Percentiles rank a stretch among this genome's conserved stretches.
phyloP scores from a whole-genome alignment of 345 rosid genomes.

The Populus nigra region DNA sequence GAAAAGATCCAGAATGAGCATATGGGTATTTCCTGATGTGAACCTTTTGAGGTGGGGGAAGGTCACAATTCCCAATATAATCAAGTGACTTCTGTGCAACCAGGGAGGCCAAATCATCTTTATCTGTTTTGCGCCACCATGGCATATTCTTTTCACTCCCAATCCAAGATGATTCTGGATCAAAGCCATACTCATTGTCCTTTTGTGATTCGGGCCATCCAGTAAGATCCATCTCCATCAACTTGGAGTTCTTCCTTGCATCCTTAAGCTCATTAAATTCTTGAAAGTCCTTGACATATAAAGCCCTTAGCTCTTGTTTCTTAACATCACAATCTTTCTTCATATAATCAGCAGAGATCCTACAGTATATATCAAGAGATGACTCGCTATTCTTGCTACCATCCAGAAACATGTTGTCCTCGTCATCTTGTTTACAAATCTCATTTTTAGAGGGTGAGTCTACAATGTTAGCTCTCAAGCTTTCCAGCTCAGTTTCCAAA shows the following conservation, averaged over 20 bases:
- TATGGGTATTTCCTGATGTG: conserved; percentile 40
- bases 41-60: conserved; percentile 74
- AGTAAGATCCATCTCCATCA: conserved; percentile 34
- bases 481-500: conserved; percentile 50
- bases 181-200: conserved; percentile 34
- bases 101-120: conserved; percentile 76
- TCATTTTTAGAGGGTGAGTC: conserved; percentile 26
- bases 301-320: conserved; percentile 15
- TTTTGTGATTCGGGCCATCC: conserved; percentile 33
- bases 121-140: conserved; percentile 84
- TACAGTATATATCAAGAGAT: conserved; percentile 3
- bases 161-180: conserved; percentile 65
- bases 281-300: conserved; percentile 30
- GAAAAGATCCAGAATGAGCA: conserved; percentile 30
- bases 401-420: background rate
- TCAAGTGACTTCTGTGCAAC: conserved; percentile 79
- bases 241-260: conserved; percentile 37
- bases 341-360: conserved; percentile 10
- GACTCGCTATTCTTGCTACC: conserved; percentile 11
- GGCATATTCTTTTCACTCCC: conserved; percentile 58
- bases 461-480: conserved; percentile 25
- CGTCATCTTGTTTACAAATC: conserved; percentile 2
- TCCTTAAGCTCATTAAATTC: conserved; percentile 43
- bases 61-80: conserved; percentile 76
- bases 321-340: conserved; percentile 20